A percentile compares a stretch with the other conserved stretches of the same genome.
phyloP scores from a whole-genome alignment of 306 rosid species.

The Vigna unguiculata region DNA sequence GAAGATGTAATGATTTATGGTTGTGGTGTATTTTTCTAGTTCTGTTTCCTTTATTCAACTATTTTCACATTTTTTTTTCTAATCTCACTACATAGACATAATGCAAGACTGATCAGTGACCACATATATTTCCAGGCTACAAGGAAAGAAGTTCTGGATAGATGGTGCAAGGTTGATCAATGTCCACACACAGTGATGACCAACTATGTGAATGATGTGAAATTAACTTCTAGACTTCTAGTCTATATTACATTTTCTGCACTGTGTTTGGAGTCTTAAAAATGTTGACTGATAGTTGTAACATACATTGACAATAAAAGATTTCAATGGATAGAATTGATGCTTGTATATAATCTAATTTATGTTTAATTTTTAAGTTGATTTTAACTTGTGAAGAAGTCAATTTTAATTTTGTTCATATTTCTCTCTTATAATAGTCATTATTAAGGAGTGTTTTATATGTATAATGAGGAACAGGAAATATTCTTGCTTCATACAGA shows the following conservation, averaged over 20 bases:
- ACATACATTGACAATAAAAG: not conserved
- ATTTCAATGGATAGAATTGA: not conserved
- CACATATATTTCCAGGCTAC: not conserved
- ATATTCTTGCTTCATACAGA: not conserved
- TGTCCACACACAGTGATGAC: not conserved
- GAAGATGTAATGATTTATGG: slow-evolving; percentile 4
- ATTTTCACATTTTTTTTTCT: not conserved
- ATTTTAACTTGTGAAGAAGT: too few relatives aligned
- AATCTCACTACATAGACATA: not conserved
- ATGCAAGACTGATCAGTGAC: not conserved
- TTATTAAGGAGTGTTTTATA: not conserved
- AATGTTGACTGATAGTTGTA: not conserved
- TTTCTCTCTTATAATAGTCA: too few relatives aligned
- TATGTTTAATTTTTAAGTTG: too few relatives aligned
- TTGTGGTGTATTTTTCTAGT: not conserved
- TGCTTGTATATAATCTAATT: not conserved
- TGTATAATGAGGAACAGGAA: not conserved
- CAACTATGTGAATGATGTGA: not conserved
- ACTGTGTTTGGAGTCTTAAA: slow-evolving; percentile 10
- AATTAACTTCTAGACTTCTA: slow-evolving; percentile 1
- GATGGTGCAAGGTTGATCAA: not conserved
- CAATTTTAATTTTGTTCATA: too few relatives aligned
- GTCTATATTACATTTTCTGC: not conserved
- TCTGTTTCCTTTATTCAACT: slow-evolving; percentile 27
- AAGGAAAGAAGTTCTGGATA: slow-evolving; percentile 16